Percentiles rank a stretch among this genome's conserved stretches.
These are phyloP conservation scores for Davidsoniella virescens DNA, from an alignment of 2,329 filamentous ascomycete genomes.

Conservation along the genomic window DNA sequence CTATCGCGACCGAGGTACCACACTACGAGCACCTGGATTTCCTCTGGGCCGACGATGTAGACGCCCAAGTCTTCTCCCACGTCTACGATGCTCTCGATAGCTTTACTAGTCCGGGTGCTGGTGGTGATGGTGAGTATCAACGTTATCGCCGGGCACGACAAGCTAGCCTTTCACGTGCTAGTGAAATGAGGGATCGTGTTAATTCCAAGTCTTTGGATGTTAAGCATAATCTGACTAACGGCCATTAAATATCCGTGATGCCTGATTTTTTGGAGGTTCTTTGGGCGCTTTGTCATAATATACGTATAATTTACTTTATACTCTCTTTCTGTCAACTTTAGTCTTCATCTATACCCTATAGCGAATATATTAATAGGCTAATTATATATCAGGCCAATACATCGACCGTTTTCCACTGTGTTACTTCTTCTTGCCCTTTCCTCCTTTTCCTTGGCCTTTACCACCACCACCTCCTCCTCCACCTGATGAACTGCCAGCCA, in stretches of 20 bases:
- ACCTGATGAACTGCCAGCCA: slow-evolving; percentile 25
- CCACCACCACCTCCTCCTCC: slow-evolving; percentile 22
- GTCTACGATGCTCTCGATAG: slow-evolving; percentile 77
- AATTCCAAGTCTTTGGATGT: neutral
- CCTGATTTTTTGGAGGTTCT: no score
- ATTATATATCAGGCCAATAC: no score
- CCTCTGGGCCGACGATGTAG: slow-evolving; percentile 77
- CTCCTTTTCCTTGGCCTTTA: slow-evolving; percentile 20
- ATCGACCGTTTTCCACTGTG: no score
- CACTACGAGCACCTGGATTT: slow-evolving; percentile 97
- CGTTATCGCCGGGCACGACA: slow-evolving; percentile 37
- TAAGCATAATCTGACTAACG: neutral
- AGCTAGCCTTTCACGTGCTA: slow-evolving; percentile 25
- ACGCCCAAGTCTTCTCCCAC: slow-evolving; percentile 72
- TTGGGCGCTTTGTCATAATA: no score
- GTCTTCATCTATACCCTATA: no score
- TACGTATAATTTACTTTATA: no score
- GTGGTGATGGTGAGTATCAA: slow-evolving; percentile 44
- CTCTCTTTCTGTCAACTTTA: no score
- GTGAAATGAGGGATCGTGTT: slow-evolving; percentile 2
- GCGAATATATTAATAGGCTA: no score
- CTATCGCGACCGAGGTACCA: slow-evolving; percentile 68
- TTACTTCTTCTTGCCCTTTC: slow-evolving; percentile 28
- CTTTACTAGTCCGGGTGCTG: slow-evolving; percentile 38
- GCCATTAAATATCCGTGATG: neutral